Base-by-base conservation (phyloP, 345 rosid genomes). In the Gossypium turneri region DNA sequence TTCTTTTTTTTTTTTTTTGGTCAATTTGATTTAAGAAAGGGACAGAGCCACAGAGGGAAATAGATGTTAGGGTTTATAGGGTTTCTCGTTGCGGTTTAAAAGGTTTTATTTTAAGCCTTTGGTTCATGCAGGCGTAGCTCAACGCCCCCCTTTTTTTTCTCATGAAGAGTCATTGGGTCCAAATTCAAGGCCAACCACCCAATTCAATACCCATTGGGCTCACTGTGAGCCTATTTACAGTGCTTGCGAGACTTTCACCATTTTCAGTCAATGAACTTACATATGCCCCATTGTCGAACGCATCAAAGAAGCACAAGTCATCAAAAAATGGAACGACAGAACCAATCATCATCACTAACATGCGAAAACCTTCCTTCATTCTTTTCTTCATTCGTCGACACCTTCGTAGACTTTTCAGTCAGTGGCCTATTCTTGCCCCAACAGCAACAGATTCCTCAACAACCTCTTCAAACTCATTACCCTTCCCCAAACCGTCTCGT, bases 341-440 rank as follows among this genome's bases (percentile, higher is more conserved):
- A 7, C 41, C 41, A 67, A 67, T 24, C 62, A 24, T 58, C 63
- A 58, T 48, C 41, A 3, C 57, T 73, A 61, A 72, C 76, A 13
- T 94, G 97, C 88, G 81, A 80, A 45, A 60, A 16, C 45, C 27
- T 90, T 15, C 93, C 98, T 0, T 22, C 63, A 38, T 86, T 85
- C 41, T 81, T 94, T 19, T 82, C 94, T 56, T 89, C 97, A 22
- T 94, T 94, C 76, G 87, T 92, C 17, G 97, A 94, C 78, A 67
- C 94, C 0, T 94, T 92, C 77, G 95, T 94, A 19, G 97, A 94
- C 67, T 90, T 88, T 82, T 79, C 95, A 2, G 86, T 88, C 72
- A 77, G 84, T 60, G 97, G 91, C 17, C 75, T 88, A 68, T 89
- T 94, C 87, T 55, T 87, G 16, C 92, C 89, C 0, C 67, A 70